These are phyloP conservation scores for Polyporus tsugae DNA, from an alignment of 1,284 basidiomycete species.

Conservation along the genomic window DNA sequence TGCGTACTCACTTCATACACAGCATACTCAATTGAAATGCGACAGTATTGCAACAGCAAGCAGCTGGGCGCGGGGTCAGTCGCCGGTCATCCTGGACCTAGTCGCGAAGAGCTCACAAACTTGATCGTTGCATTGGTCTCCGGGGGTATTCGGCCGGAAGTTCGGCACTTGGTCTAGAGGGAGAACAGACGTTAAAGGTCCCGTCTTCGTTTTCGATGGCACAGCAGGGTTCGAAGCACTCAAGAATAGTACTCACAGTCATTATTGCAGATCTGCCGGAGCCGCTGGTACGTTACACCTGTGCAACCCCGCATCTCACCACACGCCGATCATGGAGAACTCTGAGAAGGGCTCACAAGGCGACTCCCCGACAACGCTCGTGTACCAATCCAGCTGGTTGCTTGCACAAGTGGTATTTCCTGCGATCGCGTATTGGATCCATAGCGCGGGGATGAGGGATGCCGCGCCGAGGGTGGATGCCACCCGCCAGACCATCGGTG, in stretches of 20 bases:
- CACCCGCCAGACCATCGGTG: neutral
- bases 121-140: constrained; percentile 25
- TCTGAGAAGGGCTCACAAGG: constrained; percentile 21
- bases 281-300: constrained; percentile 25
- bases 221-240: neutral
- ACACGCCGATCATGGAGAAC: neutral
- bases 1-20: constrained; percentile 24
- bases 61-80: constrained; percentile 1
- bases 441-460: constrained; percentile 1
- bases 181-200: neutral
- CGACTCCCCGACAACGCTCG: constrained; percentile 29
- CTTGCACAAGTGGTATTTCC: constrained; percentile 32
- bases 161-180: constrained; percentile 21
- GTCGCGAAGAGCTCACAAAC: constrained; percentile 8
- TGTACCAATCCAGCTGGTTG: constrained; percentile 31
- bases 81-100: no score
- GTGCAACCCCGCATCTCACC: neutral
- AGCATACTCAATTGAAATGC: constrained; percentile 27
- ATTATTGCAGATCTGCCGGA: constrained; percentile 23
- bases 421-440: constrained; percentile 7
- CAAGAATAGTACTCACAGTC: constrained; percentile 18
- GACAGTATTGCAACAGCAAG: constrained; percentile 29
- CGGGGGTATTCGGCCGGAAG: constrained; percentile 19
- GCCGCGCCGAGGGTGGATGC: neutral
- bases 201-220: neutral